A percentile compares a stretch with the other conserved stretches of the same genome.
Conservation (phyloP, 495 filamentous ascomycete genomes). For the Hyaloscypha hepaticicola region DNA sequence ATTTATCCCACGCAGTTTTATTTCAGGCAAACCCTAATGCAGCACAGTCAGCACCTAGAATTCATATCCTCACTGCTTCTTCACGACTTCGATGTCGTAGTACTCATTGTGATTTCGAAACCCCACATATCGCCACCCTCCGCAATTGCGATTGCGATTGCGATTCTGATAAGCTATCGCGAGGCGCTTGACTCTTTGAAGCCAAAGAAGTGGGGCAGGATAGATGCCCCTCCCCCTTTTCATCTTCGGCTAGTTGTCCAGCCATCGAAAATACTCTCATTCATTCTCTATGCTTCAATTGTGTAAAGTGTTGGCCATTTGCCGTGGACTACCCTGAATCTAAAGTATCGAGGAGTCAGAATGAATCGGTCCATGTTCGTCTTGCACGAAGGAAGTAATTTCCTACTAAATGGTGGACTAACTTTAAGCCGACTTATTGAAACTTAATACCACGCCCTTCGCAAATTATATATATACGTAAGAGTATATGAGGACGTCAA, state of each 20-base stretch:
- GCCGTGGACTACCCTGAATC: too few relatives aligned
- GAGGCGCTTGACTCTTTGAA: slow-evolving; percentile 14
- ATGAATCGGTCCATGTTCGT: too few relatives aligned
- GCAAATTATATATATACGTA: too few relatives aligned
- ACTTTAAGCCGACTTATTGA: too few relatives aligned
- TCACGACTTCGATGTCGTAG: background rate
- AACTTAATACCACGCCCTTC: too few relatives aligned
- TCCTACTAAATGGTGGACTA: too few relatives aligned
- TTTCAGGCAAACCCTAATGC: background rate
- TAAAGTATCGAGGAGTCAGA: too few relatives aligned
- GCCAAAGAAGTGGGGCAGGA: slow-evolving; percentile 15
- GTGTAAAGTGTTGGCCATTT: too few relatives aligned
- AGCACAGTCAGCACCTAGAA: slow-evolving; percentile 5
- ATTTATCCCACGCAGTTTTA: background rate
- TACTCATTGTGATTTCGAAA: slow-evolving; percentile 10
- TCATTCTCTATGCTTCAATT: background rate
- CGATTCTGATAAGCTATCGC: slow-evolving; percentile 23
- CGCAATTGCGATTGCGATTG: slow-evolving; percentile 23
- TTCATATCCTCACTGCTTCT: slow-evolving; percentile 1
- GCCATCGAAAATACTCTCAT: background rate
- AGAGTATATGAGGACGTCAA: too few relatives aligned
- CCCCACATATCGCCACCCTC: slow-evolving; percentile 25
- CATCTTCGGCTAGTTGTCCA: background rate
- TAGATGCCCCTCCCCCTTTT: slow-evolving; percentile 3
- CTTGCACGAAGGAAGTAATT: too few relatives aligned